These are phyloP conservation scores for Verruconis gallopava DNA, from an alignment of 2,329 filamentous ascomycete species.

Conservation along the genomic window DNA sequence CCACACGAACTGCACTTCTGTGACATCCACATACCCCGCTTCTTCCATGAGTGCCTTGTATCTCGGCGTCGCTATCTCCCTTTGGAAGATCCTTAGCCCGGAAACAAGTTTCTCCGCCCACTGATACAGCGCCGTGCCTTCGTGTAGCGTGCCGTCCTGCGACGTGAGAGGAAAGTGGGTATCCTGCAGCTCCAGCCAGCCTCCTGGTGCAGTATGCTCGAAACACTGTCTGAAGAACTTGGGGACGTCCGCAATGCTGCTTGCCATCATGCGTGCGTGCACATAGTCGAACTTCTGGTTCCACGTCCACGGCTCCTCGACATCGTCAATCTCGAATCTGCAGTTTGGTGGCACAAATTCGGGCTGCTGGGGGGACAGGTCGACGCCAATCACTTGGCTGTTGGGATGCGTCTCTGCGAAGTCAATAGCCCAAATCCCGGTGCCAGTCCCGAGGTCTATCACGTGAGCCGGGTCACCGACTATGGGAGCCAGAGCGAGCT, in stretches of 20 bases:
- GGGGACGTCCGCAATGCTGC: slow-evolving; percentile 20
- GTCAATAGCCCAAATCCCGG: slow-evolving; percentile 30
- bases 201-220: slow-evolving; percentile 32
- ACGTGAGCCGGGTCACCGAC: slow-evolving; percentile 21
- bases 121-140: slow-evolving; percentile 32
- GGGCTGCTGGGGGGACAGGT: slow-evolving; percentile 11
- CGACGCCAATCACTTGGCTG: slow-evolving; percentile 10
- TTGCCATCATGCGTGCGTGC: slow-evolving; percentile 28
- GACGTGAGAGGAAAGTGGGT: slow-evolving; percentile 27
- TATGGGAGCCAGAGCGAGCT: slow-evolving; percentile 26
- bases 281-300: slow-evolving; percentile 30
- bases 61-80: slow-evolving; percentile 1
- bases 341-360: slow-evolving; percentile 29
- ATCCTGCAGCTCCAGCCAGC: slow-evolving; percentile 34
- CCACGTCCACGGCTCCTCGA: slow-evolving; percentile 30
- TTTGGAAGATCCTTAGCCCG: not conserved
- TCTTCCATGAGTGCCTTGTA: slow-evolving; percentile 17
- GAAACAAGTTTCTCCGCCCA: slow-evolving; percentile 29
- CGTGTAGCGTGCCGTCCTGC: slow-evolving; percentile 34
- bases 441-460: slow-evolving; percentile 13
- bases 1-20: slow-evolving; percentile 19
- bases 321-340: slow-evolving; percentile 34
- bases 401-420: slow-evolving; percentile 14
- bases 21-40: slow-evolving; percentile 41
- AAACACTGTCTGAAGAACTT: slow-evolving; percentile 27